phyloP scores from a whole-genome alignment of 805 yeast genomes.

The Yamadazyma phyllophila region DNA sequence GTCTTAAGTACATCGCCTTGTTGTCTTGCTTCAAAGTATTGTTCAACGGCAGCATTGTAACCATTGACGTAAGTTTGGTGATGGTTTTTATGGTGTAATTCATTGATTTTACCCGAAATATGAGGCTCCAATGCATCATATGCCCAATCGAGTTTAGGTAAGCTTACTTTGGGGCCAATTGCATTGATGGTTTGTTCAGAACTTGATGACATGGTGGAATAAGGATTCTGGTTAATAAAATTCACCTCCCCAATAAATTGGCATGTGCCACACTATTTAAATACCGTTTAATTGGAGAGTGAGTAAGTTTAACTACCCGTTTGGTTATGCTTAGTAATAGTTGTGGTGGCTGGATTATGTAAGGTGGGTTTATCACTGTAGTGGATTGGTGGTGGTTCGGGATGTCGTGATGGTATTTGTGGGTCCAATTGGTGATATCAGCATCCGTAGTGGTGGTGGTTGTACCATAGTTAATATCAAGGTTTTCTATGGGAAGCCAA shows the following conservation, averaged over 20 bases:
- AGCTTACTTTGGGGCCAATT: constrained; percentile 27
- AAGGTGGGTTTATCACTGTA: no score
- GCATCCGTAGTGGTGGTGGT: no score
- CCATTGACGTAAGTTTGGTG: constrained; percentile 51
- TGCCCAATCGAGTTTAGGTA: constrained; percentile 47
- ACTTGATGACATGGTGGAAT: not conserved
- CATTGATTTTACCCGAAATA: constrained; percentile 46
- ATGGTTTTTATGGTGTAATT: constrained; percentile 48
- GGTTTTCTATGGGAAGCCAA: no score
- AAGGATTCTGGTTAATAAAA: no score
- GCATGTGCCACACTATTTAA: not conserved
- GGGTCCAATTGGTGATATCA: no score
- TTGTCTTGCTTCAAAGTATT: constrained; percentile 19
- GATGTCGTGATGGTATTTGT: no score
- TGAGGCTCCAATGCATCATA: constrained; percentile 50
- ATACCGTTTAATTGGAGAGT: not conserved
- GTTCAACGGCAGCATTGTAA: constrained; percentile 44
- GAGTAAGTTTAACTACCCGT: constrained; percentile 3
- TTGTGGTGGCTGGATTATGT: no score
- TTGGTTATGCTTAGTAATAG: not conserved
- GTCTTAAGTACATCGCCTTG: constrained; percentile 30
- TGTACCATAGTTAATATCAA: no score
- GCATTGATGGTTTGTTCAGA: constrained; percentile 14
- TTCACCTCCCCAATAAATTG: no score
- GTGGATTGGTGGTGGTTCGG: no score